Conservation (phyloP, 1,284 basidiomycete species). For the Volvariella surrecta region DNA sequence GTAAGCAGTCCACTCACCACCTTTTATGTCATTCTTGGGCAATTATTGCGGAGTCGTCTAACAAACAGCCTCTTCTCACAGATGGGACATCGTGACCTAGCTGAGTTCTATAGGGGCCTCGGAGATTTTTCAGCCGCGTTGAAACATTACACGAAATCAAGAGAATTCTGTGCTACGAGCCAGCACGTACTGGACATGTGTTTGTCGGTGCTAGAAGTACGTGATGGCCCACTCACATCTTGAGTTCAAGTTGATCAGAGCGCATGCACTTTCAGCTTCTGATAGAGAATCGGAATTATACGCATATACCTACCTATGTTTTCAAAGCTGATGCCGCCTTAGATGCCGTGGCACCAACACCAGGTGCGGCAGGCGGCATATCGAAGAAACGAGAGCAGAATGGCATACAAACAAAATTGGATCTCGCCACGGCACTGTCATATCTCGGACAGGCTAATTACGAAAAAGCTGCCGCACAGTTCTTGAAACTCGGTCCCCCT, state of each 20-base stretch:
- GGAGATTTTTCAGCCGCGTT: constrained; percentile 67
- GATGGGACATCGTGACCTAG: constrained; percentile 85
- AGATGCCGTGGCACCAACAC: constrained; percentile 41
- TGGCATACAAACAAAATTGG: constrained; percentile 67
- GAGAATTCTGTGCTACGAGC: constrained; percentile 81
- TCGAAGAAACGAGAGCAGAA: constrained; percentile 49
- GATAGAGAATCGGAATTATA: constrained; percentile 76
- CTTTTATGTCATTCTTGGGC: constrained; percentile 4
- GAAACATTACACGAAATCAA: constrained; percentile 74
- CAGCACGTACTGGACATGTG: constrained; percentile 86
- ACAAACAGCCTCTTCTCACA: constrained; percentile 18
- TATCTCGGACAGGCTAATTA: constrained; percentile 64
- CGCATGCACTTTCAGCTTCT: constrained; percentile 42
- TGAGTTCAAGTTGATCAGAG: background rate
- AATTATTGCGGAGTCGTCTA: constrained; percentile 1
- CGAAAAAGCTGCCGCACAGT: constrained; percentile 64
- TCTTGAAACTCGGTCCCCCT: constrained; percentile 60
- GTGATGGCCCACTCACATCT: constrained; percentile 8
- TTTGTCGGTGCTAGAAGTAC: constrained; percentile 69
- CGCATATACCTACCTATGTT: constrained; percentile 78
- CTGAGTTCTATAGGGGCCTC: constrained; percentile 58
- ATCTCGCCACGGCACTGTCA: constrained; percentile 69
- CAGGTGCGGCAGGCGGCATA: constrained; percentile 9
- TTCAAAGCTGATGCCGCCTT: constrained; percentile 88
- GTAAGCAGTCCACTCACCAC: constrained; percentile 32